These are phyloP conservation scores for Gossypium australe DNA, from an alignment of 345 rosid genomes.

Conservation along the genomic window DNA sequence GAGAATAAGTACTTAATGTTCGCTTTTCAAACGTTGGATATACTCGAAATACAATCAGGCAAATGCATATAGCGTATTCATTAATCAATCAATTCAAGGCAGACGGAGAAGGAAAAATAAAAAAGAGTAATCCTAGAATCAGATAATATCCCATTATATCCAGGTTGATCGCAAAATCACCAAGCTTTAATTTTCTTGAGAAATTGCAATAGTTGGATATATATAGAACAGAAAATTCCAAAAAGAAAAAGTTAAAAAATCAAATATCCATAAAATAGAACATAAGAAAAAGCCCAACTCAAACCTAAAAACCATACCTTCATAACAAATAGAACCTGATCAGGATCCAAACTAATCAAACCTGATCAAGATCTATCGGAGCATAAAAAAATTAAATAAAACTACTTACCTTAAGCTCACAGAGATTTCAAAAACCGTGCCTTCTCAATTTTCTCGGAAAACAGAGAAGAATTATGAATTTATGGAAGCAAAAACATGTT, in stretches of 20 bases:
- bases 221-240: not conserved
- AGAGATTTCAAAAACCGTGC: not conserved
- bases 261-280: not conserved
- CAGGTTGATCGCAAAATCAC: not conserved
- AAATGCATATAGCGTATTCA: not conserved
- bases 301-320: not conserved
- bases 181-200: not conserved
- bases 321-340: not conserved
- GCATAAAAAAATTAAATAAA: not conserved
- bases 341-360: not conserved
- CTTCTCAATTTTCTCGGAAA: not conserved
- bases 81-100: too few species aligned
- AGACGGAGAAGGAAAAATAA: too few species aligned
- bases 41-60: not conserved
- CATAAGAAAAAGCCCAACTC: not conserved
- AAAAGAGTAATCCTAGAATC: not conserved
- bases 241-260: not conserved
- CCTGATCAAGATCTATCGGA: not conserved
- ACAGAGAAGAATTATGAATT: not conserved
- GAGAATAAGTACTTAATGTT: not conserved
- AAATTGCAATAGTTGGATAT: not conserved
- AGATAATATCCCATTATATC: not conserved
- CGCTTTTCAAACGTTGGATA: not conserved
- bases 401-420: not conserved
- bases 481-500: not conserved